These are phyloP conservation scores for Puccinia polysora DNA, from an alignment of 1,284 basidiomycete genomes.

Conservation along the genomic window DNA sequence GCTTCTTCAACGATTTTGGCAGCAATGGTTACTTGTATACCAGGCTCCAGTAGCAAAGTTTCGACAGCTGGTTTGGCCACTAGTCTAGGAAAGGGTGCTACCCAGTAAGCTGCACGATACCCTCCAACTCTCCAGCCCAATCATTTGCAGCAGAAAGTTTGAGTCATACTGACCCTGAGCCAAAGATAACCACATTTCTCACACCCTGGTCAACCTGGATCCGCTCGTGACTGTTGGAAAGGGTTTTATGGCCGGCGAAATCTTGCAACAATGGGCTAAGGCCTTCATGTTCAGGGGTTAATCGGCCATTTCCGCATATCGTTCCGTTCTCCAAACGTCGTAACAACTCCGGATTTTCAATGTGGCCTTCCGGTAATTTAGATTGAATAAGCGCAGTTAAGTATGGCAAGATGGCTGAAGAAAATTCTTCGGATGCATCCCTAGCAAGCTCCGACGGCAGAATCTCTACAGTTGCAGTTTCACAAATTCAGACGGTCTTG, in stretches of 20 bases:
- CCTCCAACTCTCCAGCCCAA: too few relatives aligned
- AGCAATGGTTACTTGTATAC: conserved; percentile 52
- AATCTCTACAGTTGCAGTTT: conserved; percentile 63
- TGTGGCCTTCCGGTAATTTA: conserved; percentile 41
- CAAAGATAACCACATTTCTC: conserved; percentile 38
- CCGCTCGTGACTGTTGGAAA: too few relatives aligned
- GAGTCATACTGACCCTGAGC: conserved; percentile 22
- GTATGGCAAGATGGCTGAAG: conserved; percentile 64
- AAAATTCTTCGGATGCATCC: conserved; percentile 75
- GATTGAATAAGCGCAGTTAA: conserved; percentile 59
- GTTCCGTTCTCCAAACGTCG: conserved; percentile 65
- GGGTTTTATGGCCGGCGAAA: conserved; percentile 53
- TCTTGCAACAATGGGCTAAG: conserved; percentile 58
- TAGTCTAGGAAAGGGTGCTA: conserved; percentile 79
- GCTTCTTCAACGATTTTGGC: conserved; percentile 56
- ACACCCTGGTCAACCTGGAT: neutral
- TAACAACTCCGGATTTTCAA: conserved; percentile 50
- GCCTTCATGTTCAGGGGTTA: conserved; percentile 62
- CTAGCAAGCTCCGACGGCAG: conserved; percentile 74
- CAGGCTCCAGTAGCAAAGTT: conserved; percentile 59
- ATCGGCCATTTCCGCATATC: conserved; percentile 63
- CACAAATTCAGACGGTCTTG: neutral
- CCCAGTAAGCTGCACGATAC: too few relatives aligned
- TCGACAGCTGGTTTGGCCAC: conserved; percentile 79
- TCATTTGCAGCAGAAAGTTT: neutral